Evolutionary conservation across 257 asterid species (phyloP), one percentile per base, ranked within the genome.

Genomic region (Paulownia fortunei): DNA sequence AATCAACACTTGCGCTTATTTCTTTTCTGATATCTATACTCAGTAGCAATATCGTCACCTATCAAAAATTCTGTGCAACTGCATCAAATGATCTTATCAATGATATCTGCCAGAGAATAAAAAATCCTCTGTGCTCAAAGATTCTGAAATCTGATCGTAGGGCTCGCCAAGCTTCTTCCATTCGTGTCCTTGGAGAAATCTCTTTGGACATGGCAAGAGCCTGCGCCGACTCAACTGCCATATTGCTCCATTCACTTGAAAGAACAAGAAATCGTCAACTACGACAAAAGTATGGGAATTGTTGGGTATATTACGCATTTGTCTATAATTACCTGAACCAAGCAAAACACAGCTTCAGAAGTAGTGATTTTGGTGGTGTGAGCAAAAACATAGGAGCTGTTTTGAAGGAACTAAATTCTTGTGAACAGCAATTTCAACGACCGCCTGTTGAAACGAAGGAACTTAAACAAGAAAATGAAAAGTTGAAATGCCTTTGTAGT

Each of bases 401-500:
- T 42, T 2, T 42, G 16, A 11, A 23, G n/a, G 36, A 24, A 58
- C 13, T 58, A 5, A 23, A 10, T 58, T 1, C 37, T 58, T 61
- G 68, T 61, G 26, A 62, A 16, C 24, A 62, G 46, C 42, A 62
- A 15, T 62, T 62, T 62, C 46, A 15, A 0, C 8, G 18, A 5
- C 68, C 41, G 13, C 11, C 24, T 26, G 36, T 44, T 26, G 73
- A 68, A 7, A 3, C 12, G n/a, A 39, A 8, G 30, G 13, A 13
- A 12, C 39, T 68, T 21, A 68, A 42, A 44, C 59, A 24, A 47
- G 73, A 6, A 41, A 67, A 67, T 41, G 56, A 44, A 8, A 67
- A 19, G 56, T 46, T 67, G 73, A 13, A 0, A 42, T 68, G 73
- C 41, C 59, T 65, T 63, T 18, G 69, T 32, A 63, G 49, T 30